Evolutionary conservation across 306 rosid species (phyloP), one percentile per base, ranked within the genome.

Genomic region (Dalbergia cultrata): DNA sequence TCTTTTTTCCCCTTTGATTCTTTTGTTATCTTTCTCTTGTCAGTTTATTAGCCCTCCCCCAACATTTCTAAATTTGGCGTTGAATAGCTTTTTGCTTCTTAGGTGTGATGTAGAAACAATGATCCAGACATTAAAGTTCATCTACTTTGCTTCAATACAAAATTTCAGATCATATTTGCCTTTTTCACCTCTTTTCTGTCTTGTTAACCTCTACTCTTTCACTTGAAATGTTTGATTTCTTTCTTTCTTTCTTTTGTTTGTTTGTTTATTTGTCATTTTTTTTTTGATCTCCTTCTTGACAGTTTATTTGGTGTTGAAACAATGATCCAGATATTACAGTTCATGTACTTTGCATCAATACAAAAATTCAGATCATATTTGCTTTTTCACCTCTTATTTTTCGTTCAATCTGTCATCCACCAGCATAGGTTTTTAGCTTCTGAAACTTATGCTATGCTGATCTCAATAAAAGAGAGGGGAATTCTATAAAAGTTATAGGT

Each of bases 121-220:
- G 56, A 66, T 74, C 62, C 66, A 34, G 63, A 67, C 67, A 31
- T 67, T 60, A 35, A 13, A 59, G 71, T 74, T 63, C 34, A 57
- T 74, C 69, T 39, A 18, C 57, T 45, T 14, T 67, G 33, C 45
- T 8, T 81, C 76, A 34, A 47, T 81, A 67, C 71, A 57, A 67
- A 58, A 18, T 18, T 18, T 45, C 70, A 81, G 44, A 67, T 65
- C 41, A 41, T 33, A 19, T 65, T 31, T 70, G 65, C 43, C 22
- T 57, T 67, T 65, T 67, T 31, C 31, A 26, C 9, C 52, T n/a
- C 6, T 39, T 14, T 45, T 34, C n/a, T 16, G 60, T 50, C 35
- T 39, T 12, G 10, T 72, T 19, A 61, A 2, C n/a, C n/a, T 50
- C 17, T 13, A 12, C 5, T 50, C 14, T 14, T 3, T 50, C 17